Percentiles rank a stretch among this genome's conserved stretches.
Evolutionary conservation across 148 eudicot genomes (phyloP).

Genomic region (Nyssa sinensis): DNA sequence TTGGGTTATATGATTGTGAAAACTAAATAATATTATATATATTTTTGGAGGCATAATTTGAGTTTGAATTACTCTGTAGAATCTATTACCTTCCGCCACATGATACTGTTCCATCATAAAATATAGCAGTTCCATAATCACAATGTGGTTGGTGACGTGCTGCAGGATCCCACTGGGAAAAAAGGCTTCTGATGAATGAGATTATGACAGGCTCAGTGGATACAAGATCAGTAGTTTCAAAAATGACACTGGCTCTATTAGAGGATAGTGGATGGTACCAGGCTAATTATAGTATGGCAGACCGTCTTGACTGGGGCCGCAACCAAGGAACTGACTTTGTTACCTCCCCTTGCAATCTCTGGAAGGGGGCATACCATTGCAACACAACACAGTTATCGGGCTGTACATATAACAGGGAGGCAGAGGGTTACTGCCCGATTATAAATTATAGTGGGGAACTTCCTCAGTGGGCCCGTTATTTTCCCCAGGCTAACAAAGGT

Average conservation of each 20-base stretch:
- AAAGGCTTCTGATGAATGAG: slow-evolving; percentile 97
- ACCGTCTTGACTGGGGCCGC: slow-evolving; percentile 91
- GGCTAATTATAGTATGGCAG: slow-evolving; percentile 97
- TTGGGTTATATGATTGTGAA: background rate
- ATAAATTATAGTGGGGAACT: slow-evolving; percentile 75
- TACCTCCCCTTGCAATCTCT: slow-evolving; percentile 71
- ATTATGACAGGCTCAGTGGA: slow-evolving; percentile 99
- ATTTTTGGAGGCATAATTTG: background rate
- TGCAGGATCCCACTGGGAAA: slow-evolving; percentile 99
- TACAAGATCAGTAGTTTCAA: slow-evolving; percentile 90
- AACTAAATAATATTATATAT: background rate
- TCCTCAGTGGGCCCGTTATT: slow-evolving; percentile 95
- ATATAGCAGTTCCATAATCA: background rate
- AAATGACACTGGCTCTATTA: slow-evolving; percentile 89
- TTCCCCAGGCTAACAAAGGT: slow-evolving; percentile 96
- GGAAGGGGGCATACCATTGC: slow-evolving; percentile 98
- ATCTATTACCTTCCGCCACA: no score
- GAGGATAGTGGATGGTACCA: slow-evolving; percentile 99
- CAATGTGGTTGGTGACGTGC: slow-evolving; percentile 13
- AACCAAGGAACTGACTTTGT: slow-evolving; percentile 95
- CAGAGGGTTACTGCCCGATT: slow-evolving; percentile 96
- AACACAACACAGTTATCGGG: slow-evolving; percentile 91
- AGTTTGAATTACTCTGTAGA: no score
- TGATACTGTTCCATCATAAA: no score
- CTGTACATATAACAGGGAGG: slow-evolving; percentile 96